Percentiles rank a stretch among this genome's conserved stretches.
Evolutionary conservation across 2,329 filamentous ascomycete species (phyloP).

Genomic region (Epicoccum nigrum): DNA sequence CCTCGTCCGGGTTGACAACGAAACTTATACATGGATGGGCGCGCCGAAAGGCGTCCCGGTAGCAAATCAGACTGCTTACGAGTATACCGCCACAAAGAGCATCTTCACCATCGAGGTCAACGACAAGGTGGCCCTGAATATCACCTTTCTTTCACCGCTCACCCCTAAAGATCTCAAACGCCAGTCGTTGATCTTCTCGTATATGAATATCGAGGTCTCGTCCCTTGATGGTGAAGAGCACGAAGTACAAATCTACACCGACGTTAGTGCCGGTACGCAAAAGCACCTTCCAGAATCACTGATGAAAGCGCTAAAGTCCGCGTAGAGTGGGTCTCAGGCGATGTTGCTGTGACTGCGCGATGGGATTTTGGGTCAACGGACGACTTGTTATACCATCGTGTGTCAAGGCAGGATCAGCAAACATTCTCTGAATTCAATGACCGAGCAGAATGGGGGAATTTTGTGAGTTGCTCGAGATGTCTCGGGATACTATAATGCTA

Average conservation of each 20-base stretch:
- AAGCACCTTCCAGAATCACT: no score
- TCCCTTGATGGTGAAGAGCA: conserved; percentile 62
- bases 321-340: conserved; percentile 78
- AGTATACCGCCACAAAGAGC: conserved; percentile 53
- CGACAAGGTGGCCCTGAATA: conserved; percentile 60
- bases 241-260: conserved; percentile 69
- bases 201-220: conserved; percentile 72
- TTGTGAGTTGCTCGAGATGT: conserved; percentile 72
- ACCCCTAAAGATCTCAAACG: conserved; percentile 80
- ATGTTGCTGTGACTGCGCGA: conserved; percentile 62
- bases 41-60: conserved; percentile 72
- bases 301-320: no score
- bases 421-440: conserved; percentile 74
- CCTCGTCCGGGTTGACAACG: conserved; percentile 65
- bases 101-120: conserved; percentile 52
- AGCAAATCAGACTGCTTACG: conserved; percentile 69
- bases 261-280: conserved; percentile 73
- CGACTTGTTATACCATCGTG: conserved; percentile 70
- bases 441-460: conserved; percentile 80
- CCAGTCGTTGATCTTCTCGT: conserved; percentile 79
- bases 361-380: conserved; percentile 80
- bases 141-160: conserved; percentile 77
- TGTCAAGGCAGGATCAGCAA: conserved; percentile 65
- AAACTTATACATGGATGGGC: conserved; percentile 63
- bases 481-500: conserved; percentile 72